phyloP scores from a whole-genome alignment of 225 moss, liverwort and hornwort species.

The Climacium dendroides region DNA sequence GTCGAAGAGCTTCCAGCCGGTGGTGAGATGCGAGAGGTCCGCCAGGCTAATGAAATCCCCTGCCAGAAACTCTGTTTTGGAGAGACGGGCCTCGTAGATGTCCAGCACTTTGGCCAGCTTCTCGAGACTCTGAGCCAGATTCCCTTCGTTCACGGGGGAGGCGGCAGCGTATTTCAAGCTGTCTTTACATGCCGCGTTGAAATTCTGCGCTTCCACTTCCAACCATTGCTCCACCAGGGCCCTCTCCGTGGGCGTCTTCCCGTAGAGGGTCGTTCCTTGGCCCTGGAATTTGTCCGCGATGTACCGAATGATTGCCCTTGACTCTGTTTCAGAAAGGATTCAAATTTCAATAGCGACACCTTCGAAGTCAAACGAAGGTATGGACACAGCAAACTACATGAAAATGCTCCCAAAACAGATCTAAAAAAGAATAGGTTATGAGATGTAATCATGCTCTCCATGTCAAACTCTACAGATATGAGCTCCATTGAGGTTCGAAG shows the following conservation, averaged over 20 bases:
- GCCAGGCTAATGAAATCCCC: conserved; percentile 65
- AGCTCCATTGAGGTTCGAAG: not conserved
- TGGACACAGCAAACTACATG: not conserved
- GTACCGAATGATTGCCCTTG: conserved; percentile 47
- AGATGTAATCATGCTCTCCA: not conserved
- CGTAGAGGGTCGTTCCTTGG: conserved; percentile 41
- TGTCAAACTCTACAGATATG: not conserved
- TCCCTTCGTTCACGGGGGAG: conserved; percentile 4
- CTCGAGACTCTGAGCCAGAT: not conserved
- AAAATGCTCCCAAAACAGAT: not conserved
- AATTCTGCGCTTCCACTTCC: conserved; percentile 52
- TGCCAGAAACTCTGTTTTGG: conserved; percentile 29
- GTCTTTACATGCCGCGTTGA: conserved; percentile 18
- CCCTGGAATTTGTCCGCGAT: conserved; percentile 37
- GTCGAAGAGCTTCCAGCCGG: conserved; percentile 21
- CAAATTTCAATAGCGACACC: not conserved
- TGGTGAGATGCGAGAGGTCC: conserved; percentile 52
- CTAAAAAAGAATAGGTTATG: not conserved
- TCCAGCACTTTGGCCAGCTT: conserved; percentile 32
- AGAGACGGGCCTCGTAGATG: conserved; percentile 46
- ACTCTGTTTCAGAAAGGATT: conserved; percentile 21
- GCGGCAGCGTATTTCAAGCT: conserved; percentile 4
- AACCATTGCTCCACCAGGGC: not conserved
- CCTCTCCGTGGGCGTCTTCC: not conserved
- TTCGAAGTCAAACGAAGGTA: not conserved